A percentile compares a stretch with the other conserved stretches of the same genome.
Conservation (phyloP, 2,329 filamentous ascomycete genomes). For the Penicillium janthinellum region DNA sequence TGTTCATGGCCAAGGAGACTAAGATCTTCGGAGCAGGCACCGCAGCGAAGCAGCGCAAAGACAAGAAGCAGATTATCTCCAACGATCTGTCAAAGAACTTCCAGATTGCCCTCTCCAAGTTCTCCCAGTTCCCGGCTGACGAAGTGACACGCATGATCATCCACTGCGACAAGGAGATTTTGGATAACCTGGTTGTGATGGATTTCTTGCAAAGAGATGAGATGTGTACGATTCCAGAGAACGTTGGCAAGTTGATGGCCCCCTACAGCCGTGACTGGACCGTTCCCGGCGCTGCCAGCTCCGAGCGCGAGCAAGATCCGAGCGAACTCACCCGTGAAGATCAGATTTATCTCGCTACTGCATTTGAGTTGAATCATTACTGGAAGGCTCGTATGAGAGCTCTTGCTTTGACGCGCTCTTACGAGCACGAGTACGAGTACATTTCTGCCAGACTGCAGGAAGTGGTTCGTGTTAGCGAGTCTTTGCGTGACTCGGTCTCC, state of each 20-base stretch:
- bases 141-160: constrained; percentile 92
- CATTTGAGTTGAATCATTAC: constrained; percentile 93
- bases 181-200: constrained; percentile 92
- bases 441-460: constrained; percentile 81
- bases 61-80: constrained; percentile 97
- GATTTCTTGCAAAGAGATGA: constrained; percentile 94
- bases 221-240: constrained; percentile 88
- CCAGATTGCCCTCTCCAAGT: constrained; percentile 92
- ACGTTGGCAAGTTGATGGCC: constrained; percentile 85
- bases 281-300: constrained; percentile 75
- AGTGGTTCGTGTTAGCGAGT: constrained; percentile 85
- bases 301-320: constrained; percentile 82
- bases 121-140: constrained; percentile 79
- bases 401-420: constrained; percentile 78
- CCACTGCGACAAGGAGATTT: constrained; percentile 84
- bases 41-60: constrained; percentile 71
- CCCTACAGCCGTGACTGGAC: constrained; percentile 98
- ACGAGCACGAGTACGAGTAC: constrained; percentile 87
- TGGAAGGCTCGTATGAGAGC: constrained; percentile 98
- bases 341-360: constrained; percentile 90
- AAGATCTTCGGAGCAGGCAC: constrained; percentile 74
- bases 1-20: constrained; percentile 97
- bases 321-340: constrained; percentile 88
- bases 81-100: constrained; percentile 86
- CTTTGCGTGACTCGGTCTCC: constrained; percentile 84